A percentile compares a stretch with the other conserved stretches of the same genome.
These are phyloP conservation scores for Scheffersomyces amazonensis DNA, from an alignment of 805 yeast genomes.

Conservation along the genomic window DNA sequence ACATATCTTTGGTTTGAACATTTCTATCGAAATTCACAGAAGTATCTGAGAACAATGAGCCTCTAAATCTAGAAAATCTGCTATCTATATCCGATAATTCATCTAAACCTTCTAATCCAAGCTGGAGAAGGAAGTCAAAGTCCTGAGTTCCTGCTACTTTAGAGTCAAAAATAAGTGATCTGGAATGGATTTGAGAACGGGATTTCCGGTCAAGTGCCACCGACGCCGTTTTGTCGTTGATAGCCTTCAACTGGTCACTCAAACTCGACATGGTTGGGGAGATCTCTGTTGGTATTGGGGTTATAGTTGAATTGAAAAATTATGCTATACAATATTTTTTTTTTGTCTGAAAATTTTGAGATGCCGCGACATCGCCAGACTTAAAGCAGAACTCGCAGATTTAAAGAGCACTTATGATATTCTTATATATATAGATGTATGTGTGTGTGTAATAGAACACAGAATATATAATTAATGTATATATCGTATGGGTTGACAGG, in stretches of 20 bases:
- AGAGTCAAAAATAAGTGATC: slow-evolving; percentile 83
- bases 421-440: no score
- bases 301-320: neutral
- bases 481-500: no score
- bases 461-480: no score
- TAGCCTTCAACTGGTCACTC: slow-evolving; percentile 76
- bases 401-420: no score
- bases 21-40: slow-evolving; percentile 77
- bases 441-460: no score
- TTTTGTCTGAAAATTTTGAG: neutral
- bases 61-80: slow-evolving; percentile 68
- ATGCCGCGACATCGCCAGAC: neutral
- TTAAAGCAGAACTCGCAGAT: no score
- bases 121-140: slow-evolving; percentile 72
- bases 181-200: slow-evolving; percentile 82
- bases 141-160: slow-evolving; percentile 93
- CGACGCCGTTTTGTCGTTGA: slow-evolving; percentile 62
- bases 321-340: neutral
- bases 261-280: slow-evolving; percentile 49
- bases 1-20: slow-evolving; percentile 75
- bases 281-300: neutral
- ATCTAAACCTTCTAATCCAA: slow-evolving; percentile 71
- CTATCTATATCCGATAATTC: slow-evolving; percentile 70
- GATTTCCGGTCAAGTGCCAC: slow-evolving; percentile 82
- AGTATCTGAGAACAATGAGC: slow-evolving; percentile 78